A percentile compares a stretch with the other conserved stretches of the same genome.
These are phyloP conservation scores for Garcia nutans DNA, from an alignment of 345 rosid genomes.

Conservation along the genomic window DNA sequence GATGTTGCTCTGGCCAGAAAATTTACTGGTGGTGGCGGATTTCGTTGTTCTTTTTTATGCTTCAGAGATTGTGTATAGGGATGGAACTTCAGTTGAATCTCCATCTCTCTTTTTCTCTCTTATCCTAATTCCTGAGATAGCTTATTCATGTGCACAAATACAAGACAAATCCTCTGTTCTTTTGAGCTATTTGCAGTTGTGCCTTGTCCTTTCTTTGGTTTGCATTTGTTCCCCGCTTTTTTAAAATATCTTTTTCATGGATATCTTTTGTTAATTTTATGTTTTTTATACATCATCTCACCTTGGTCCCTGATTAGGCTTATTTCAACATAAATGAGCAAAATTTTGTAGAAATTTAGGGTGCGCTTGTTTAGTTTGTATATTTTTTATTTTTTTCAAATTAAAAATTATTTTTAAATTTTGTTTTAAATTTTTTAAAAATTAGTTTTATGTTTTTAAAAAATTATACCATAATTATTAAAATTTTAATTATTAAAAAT, in stretches of 20 bases:
- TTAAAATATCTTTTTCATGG: neutral
- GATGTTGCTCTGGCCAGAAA: slow-evolving; percentile 27
- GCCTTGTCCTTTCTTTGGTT: neutral
- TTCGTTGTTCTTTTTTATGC: slow-evolving; percentile 13
- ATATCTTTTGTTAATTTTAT: neutral
- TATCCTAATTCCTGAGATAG: neutral
- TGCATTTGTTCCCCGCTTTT: neutral
- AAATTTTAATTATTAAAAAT: no score
- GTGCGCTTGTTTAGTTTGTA: no score
- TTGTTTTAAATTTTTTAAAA: no score
- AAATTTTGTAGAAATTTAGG: no score
- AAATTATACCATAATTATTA: no score
- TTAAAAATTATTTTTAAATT: no score
- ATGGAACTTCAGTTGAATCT: slow-evolving; percentile 34
- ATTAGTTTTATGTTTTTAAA: no score
- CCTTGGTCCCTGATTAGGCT: no score
- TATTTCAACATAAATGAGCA: no score
- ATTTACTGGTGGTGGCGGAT: slow-evolving; percentile 15
- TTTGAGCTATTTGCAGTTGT: neutral
- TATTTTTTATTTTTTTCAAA: no score
- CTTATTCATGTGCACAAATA: neutral
- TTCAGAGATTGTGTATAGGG: slow-evolving; percentile 16
- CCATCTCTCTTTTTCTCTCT: slow-evolving; percentile 19
- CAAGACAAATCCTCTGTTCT: neutral
- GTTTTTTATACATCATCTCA: no score